Base-by-base conservation (phyloP, 495 filamentous ascomycete genomes). In the Hypoxylon fuscum region DNA sequence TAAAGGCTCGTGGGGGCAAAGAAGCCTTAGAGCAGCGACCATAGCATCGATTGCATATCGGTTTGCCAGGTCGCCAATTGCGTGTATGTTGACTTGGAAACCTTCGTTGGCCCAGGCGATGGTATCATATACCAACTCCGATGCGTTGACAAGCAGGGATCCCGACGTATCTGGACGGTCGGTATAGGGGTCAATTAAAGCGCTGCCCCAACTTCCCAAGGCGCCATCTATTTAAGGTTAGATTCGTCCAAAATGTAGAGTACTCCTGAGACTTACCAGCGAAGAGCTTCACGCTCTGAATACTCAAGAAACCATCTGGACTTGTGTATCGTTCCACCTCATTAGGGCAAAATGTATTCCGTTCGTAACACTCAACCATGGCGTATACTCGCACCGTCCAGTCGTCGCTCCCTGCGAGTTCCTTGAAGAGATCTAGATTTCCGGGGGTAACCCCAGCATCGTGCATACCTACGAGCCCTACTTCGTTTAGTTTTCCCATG, bases 21-120 rank as follows among this genome's bases (percentile, higher is more conserved):
- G 61, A 14, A 74, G 68, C 5, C 64, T 59, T 0, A 86, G 73
- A 14, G 78, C 78, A 5, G 73, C 47, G 12, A 76, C 72, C 10
- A 88, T 77, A 5, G 85, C 83, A 50, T 83, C 77, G 32, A 88
- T 71, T 27, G 83, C 85, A 14, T 80, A 72, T 5, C 83, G 79
- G 68, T 85, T 86, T 29, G 87, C 87, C 3, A 79, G 73, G 68
- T 89, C 87, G 23, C 87, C 87, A 45, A 89, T 89, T 23, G 85
- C 84, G 72, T 87, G 85, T 54, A 87, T 86, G 59, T 85, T 84
- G 43, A 87, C 81, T 55, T 86, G 84, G 55, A 75, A 86, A 2
- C 77, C 80, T 1, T 74, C 76, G 1, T 43, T 69, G 7, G 81
- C 74, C 84, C 84, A 85, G 11, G 74, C 74, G 1, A 70, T 66